Evolutionary conservation across 495 filamentous ascomycete species (phyloP).

Genomic region (Clavariopsis aquatica): DNA sequence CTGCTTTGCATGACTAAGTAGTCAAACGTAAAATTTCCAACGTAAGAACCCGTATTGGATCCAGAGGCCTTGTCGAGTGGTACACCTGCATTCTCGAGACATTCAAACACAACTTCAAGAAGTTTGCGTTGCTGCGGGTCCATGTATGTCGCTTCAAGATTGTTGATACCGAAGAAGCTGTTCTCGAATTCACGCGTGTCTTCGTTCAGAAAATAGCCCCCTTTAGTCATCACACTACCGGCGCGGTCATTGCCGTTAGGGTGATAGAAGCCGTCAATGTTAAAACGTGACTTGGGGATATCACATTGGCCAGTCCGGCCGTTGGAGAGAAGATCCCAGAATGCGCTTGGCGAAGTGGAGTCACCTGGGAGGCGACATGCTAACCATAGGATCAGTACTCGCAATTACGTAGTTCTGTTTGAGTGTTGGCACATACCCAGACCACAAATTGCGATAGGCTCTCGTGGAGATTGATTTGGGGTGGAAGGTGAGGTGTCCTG

Average conservation of each 20-base stretch:
- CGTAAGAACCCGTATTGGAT: slow-evolving; percentile 4
- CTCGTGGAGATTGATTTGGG: background rate
- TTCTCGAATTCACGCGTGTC: slow-evolving; percentile 20
- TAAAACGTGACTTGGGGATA: background rate
- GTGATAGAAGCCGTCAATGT: slow-evolving; percentile 21
- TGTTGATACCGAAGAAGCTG: slow-evolving; percentile 19
- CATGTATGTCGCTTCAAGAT: slow-evolving; percentile 13
- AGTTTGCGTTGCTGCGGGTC: slow-evolving; percentile 28
- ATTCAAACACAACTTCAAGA: slow-evolving; percentile 40
- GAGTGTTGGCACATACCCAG: background rate
- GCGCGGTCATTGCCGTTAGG: slow-evolving; percentile 6
- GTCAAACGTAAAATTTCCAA: slow-evolving; percentile 27
- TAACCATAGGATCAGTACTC: too few species aligned
- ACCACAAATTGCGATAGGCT: background rate
- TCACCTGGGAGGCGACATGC: slow-evolving; percentile 24
- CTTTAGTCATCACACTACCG: background rate
- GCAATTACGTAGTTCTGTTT: background rate
- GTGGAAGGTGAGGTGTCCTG: background rate
- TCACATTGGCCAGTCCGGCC: background rate
- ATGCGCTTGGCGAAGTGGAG: background rate
- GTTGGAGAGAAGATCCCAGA: slow-evolving; percentile 19
- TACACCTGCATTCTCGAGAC: slow-evolving; percentile 38
- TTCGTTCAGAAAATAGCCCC: slow-evolving; percentile 14
- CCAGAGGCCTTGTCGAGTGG: slow-evolving; percentile 37
- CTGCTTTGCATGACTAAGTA: slow-evolving; percentile 9